Evolutionary conservation across 108 stramenopile species (phyloP).

Genomic region (Nitzschia putrida): DNA sequence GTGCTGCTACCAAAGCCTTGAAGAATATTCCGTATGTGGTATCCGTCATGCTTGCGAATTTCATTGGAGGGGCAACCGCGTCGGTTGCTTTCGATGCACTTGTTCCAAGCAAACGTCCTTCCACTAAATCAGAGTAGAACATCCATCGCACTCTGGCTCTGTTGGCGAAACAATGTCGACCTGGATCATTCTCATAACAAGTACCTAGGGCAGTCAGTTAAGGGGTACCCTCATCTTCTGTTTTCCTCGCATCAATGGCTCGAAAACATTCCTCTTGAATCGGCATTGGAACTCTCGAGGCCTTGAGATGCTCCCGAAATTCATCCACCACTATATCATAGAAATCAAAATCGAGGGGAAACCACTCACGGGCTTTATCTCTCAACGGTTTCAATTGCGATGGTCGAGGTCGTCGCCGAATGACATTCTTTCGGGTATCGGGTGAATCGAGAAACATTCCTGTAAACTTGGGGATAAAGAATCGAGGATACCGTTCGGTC

Average conservation of each 20-base stretch:
- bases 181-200: too few relatives aligned
- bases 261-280: slow-evolving; percentile 8
- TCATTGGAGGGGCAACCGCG: too few relatives aligned
- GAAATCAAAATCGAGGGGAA: slow-evolving; percentile 27
- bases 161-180: too few relatives aligned
- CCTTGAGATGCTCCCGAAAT: slow-evolving; percentile 8
- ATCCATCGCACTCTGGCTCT: too few relatives aligned
- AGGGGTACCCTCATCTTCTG: too few relatives aligned
- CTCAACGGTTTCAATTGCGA: neutral
- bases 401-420: neutral
- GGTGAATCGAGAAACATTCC: slow-evolving; percentile 9
- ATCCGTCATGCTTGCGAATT: too few relatives aligned
- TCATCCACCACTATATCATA: slow-evolving; percentile 24
- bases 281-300: neutral
- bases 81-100: too few relatives aligned
- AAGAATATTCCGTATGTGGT: too few relatives aligned
- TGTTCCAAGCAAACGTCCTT: too few relatives aligned
- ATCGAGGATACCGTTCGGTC: slow-evolving; percentile 19
- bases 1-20: too few relatives aligned
- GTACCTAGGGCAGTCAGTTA: too few relatives aligned
- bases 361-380: slow-evolving; percentile 22
- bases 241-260: neutral
- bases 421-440: neutral
- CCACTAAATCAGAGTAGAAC: too few relatives aligned
- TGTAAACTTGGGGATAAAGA: neutral